phyloP scores from a whole-genome alignment of 768 basidiomycete species.

The Pleurotus salmoneostramineus region DNA sequence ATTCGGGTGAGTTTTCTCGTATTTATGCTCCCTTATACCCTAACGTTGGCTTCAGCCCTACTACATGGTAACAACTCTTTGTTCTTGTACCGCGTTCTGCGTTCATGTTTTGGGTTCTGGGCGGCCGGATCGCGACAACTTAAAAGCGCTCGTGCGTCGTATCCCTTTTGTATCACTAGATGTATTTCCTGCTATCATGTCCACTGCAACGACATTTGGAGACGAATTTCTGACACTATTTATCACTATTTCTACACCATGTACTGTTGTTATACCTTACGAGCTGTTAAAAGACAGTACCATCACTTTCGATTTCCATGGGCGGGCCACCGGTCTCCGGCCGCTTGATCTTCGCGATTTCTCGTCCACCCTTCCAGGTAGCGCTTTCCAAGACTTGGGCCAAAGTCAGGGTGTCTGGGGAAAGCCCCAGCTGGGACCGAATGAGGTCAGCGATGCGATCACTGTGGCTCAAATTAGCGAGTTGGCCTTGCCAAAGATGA shows the following conservation, averaged over 20 bases:
- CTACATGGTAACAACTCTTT: conserved; percentile 1
- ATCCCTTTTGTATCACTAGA: conserved; percentile 1
- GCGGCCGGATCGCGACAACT: background rate
- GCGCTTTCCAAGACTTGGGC: conserved; percentile 92
- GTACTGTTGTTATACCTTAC: conserved; percentile 1
- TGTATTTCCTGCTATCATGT: conserved; percentile 4
- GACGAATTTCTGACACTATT: conserved; percentile 1
- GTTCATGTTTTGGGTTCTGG: background rate
- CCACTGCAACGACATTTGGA: background rate
- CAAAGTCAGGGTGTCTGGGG: conserved; percentile 45
- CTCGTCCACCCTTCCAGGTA: conserved; percentile 95
- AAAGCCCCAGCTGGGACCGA: conserved; percentile 66
- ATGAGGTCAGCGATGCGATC: conserved; percentile 84
- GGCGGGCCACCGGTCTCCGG: conserved; percentile 72
- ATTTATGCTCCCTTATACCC: background rate
- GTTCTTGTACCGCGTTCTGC: background rate
- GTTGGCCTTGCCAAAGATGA: background rate
- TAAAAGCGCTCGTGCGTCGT: conserved; percentile 2
- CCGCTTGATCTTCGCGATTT: conserved; percentile 79
- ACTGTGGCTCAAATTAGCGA: conserved; percentile 19
- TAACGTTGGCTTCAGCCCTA: background rate
- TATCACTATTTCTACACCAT: conserved; percentile 1
- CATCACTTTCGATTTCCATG: conserved; percentile 34
- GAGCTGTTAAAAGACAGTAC: conserved; percentile 9
- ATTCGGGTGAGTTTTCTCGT: conserved; percentile 20